Base-by-base conservation (phyloP, 2,329 filamentous ascomycete species). In the Fusarium gaditjirri region DNA sequence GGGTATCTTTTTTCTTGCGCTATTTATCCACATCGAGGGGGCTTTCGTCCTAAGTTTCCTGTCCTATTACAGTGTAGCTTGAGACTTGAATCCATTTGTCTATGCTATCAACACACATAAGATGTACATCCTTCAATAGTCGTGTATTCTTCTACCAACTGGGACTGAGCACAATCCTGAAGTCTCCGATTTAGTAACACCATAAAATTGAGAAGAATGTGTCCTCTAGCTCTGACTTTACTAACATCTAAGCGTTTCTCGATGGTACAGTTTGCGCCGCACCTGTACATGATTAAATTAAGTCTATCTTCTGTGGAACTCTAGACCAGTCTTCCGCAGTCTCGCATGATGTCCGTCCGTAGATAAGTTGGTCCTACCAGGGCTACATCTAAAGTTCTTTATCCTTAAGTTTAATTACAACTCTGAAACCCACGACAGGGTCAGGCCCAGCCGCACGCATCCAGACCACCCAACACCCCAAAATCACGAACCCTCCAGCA, bases 11-110 rank as follows among this genome's bases (percentile, higher is more conserved):
- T 80, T 92, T 12, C 83, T 96, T 2, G 81, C 80, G 2, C 81
- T 82, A 0, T 89, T 92, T 16, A 84, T 91, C 11, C 95, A 94
- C 68, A 84, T 95, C 6, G 92, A 96, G 81, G 25, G 11, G 31
- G 11, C 10, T 31, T 31, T 31, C 31, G 31, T 31, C 31, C 31
- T 31, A 31, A 31, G 31, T 12, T 31, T 23, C 16, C 13, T 33
- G 11, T 16, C 5, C 29, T 23, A 29, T 29, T 9, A 29, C 29
- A 31, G 29, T 31, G 4, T 12, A 31, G 29, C 29, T 49, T 12
- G 3, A 23, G 11, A 19, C 10, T 33, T 23, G 3, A 8, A 9
- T 6, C 8, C 6, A 19, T 9, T 23, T 2, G 21, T 33, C 21
- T 49, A 7, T 31, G 2, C 14, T 35, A 35, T 16, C 31, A 13